Evolutionary conservation across 129 eudicot genomes (phyloP), one percentile per base, ranked within the genome.

Genomic region (Flaveria linearis): DNA sequence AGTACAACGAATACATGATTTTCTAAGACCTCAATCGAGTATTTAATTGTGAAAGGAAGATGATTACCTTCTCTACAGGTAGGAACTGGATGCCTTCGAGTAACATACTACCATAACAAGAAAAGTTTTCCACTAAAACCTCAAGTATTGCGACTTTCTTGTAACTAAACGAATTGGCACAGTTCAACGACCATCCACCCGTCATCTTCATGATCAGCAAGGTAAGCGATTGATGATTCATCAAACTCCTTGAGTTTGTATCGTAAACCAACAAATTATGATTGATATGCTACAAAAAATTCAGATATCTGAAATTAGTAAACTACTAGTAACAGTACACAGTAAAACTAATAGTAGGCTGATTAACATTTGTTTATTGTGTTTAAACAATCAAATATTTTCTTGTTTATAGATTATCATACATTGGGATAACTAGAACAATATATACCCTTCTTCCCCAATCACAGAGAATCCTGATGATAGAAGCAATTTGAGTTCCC

Each of bases 131-230:
- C 17, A 75, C 28, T 1, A 22, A 63, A 46, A 62, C 46, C 36
- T 75, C 79, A 75, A 62, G 79, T 26, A 63, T 75, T 28, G 71
- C 25, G 39, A 43, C 79, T 75, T 75, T 75, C 28, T 63, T 25
- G 15, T 28, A 62, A 47, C 61, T 3, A 61, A n/a, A 45, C 41
- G 17, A 75, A 63, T n/a, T 75, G 79, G 47, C 72, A 75, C 0
- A 75, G 49, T 45, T 75, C 79, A 26, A 75, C 28, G 5, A 75
- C 0, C 62, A 75, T 75, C 79, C 79, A 63, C 16, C 71, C 36
- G 12, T 75, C 42, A 62, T 75, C 23, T 17, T 71, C 12, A 33
- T 2, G 7, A 50, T 75, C 79, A 46, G 71, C 79, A 16, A 75
- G 9, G 36, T 75, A 28, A 46, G 79, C n/a, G 42, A 60, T 61